Conservation (phyloP, 805 yeast genomes). For the Candida stauntonica region DNA sequence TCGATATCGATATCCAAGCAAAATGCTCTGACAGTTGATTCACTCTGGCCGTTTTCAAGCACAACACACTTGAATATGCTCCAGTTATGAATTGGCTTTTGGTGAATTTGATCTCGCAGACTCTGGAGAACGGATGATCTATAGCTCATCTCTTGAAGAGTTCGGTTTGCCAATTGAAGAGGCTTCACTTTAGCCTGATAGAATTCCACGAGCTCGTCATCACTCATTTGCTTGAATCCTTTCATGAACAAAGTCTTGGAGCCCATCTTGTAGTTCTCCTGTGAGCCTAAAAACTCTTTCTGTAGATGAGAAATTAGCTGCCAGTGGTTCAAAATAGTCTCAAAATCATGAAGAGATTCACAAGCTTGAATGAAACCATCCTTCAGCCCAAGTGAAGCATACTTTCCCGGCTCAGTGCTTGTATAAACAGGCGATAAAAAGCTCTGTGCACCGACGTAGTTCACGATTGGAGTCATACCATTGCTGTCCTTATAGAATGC, state of each 20-base stretch:
- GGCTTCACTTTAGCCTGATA: slow-evolving; percentile 10
- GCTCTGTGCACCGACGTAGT: slow-evolving; percentile 13
- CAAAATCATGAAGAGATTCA: slow-evolving; percentile 12
- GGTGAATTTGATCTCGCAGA: slow-evolving; percentile 1
- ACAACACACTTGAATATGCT: slow-evolving; percentile 13
- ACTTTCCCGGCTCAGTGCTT: neutral
- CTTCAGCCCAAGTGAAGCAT: slow-evolving; percentile 11
- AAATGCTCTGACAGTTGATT: slow-evolving; percentile 7
- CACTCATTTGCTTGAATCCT: slow-evolving; percentile 3
- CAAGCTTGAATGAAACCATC: slow-evolving; percentile 6
- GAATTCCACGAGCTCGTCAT: slow-evolving; percentile 5
- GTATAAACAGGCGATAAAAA: slow-evolving; percentile 5
- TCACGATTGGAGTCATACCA: slow-evolving; percentile 14
- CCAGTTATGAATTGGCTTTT: slow-evolving; percentile 3
- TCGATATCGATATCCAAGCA: slow-evolving; percentile 13
- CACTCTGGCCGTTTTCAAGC: neutral
- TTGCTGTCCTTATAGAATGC: slow-evolving; percentile 12
- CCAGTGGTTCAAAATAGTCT: slow-evolving; percentile 15
- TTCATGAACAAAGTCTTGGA: slow-evolving; percentile 10
- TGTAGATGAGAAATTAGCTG: slow-evolving; percentile 12
- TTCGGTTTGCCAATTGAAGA: slow-evolving; percentile 1
- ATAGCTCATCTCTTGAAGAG: neutral
- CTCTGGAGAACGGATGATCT: neutral
- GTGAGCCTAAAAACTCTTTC: slow-evolving; percentile 8
- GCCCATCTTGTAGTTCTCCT: slow-evolving; percentile 15